phyloP scores from a whole-genome alignment of 1,139 yeast species.

The Candida dubliniensis region DNA sequence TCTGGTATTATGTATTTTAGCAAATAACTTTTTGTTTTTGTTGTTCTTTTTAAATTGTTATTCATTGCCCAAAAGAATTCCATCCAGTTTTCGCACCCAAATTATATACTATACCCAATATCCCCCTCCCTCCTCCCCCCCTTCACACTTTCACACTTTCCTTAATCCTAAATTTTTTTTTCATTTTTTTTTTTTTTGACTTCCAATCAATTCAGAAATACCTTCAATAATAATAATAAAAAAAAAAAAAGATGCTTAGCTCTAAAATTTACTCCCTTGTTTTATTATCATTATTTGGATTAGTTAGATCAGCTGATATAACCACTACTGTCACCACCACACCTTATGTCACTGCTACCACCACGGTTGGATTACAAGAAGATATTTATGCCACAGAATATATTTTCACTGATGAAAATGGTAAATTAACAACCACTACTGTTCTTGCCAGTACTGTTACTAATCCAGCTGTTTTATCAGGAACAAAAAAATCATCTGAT shows the following conservation, averaged over 20 bases:
- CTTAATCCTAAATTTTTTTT: too few species aligned
- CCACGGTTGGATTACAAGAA: slow-evolving; percentile 29
- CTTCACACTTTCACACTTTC: too few species aligned
- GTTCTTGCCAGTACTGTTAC: slow-evolving; percentile 24
- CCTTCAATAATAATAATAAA: background rate
- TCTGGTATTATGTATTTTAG: too few species aligned
- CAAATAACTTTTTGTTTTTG: too few species aligned
- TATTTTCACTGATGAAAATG: slow-evolving; percentile 32
- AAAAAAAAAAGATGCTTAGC: background rate
- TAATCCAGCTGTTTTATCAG: slow-evolving; percentile 12
- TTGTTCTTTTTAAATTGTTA: too few species aligned
- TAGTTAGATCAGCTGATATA: slow-evolving; percentile 15
- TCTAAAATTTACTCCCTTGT: slow-evolving; percentile 21
- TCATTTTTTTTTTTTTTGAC: too few species aligned
- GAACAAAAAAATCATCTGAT: slow-evolving; percentile 2
- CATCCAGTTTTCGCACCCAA: too few species aligned
- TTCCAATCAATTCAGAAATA: too few species aligned
- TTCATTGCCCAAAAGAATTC: too few species aligned
- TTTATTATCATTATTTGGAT: slow-evolving; percentile 15
- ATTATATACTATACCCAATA: too few species aligned
- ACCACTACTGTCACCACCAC: slow-evolving; percentile 30
- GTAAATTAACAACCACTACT: slow-evolving; percentile 35
- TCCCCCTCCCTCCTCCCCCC: too few species aligned
- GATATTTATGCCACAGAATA: slow-evolving; percentile 36
- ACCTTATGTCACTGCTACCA: slow-evolving; percentile 32